phyloP scores from a whole-genome alignment of 352 stramenopile genomes.

The Elongisporangium undulatum region DNA sequence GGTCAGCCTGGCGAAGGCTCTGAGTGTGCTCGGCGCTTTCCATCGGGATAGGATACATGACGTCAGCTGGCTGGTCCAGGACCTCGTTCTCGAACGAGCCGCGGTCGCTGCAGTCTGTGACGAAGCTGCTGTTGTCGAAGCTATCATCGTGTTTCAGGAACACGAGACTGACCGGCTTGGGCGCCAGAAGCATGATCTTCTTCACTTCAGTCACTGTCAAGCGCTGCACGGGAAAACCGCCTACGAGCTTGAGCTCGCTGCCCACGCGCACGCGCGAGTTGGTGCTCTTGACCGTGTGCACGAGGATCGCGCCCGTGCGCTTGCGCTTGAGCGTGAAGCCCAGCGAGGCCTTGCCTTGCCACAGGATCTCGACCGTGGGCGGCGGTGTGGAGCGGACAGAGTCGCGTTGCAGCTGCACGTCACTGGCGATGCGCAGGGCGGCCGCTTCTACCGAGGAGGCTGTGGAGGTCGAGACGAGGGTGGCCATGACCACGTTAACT shows the following conservation, averaged over 20 bases:
- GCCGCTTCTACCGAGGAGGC: background rate
- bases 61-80: slow-evolving; percentile 13
- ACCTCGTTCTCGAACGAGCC: slow-evolving; percentile 13
- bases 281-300: slow-evolving; percentile 44
- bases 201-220: slow-evolving; percentile 71
- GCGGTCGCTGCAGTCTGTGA: slow-evolving; percentile 16
- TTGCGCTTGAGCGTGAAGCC: slow-evolving; percentile 78
- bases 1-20: slow-evolving; percentile 18
- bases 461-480: background rate
- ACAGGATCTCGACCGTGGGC: slow-evolving; percentile 68
- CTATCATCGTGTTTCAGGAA: slow-evolving; percentile 59
- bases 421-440: background rate
- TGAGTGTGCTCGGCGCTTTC: slow-evolving; percentile 21
- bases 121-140: slow-evolving; percentile 28
- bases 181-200: slow-evolving; percentile 69
- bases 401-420: background rate
- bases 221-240: slow-evolving; percentile 65
- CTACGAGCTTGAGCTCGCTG: slow-evolving; percentile 72
- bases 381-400: slow-evolving; percentile 7
- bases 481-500: background rate
- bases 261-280: slow-evolving; percentile 44
- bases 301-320: slow-evolving; percentile 62
- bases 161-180: slow-evolving; percentile 75
- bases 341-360: slow-evolving; percentile 42
- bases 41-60: slow-evolving; percentile 10